These are phyloP conservation scores for Colletotrichum brevisporum DNA, from an alignment of 2,329 filamentous ascomycete genomes.

Conservation along the genomic window DNA sequence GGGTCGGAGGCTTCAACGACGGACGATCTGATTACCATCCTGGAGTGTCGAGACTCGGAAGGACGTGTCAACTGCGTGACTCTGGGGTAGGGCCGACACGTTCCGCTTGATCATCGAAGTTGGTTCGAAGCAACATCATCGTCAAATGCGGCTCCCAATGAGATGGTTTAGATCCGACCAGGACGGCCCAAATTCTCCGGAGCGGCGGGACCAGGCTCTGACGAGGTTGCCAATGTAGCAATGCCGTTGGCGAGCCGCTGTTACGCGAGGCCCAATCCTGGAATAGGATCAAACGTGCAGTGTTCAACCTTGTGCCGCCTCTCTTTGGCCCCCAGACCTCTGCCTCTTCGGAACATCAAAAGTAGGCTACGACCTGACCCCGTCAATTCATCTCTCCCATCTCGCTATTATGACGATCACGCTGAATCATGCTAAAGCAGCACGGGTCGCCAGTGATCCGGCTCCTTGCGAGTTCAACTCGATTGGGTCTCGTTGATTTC, in stretches of 20 bases:
- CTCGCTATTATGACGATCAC: conserved; percentile 12
- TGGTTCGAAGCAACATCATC: conserved; percentile 12
- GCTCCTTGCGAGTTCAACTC: conserved; percentile 15
- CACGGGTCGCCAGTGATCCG: conserved; percentile 10
- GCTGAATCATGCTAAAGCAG: conserved; percentile 2
- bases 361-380: background rate
- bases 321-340: conserved; percentile 13
- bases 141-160: conserved; percentile 23
- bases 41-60: background rate
- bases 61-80: background rate
- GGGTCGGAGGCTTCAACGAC: background rate
- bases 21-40: conserved; percentile 3
- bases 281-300: conserved; percentile 10
- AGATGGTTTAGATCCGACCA: conserved; percentile 26
- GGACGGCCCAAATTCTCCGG: conserved; percentile 37
- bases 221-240: conserved; percentile 11
- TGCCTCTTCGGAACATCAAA: background rate
- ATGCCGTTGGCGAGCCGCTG: conserved; percentile 21
- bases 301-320: conserved; percentile 13
- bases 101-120: background rate
- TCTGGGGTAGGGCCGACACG: conserved; percentile 22
- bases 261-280: conserved; percentile 28
- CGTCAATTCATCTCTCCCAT: background rate
- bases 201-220: conserved; percentile 26
- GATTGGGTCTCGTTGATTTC: conserved; percentile 9